These are phyloP conservation scores for Citrus mangshanensis DNA, from an alignment of 345 rosid genomes.

Conservation along the genomic window DNA sequence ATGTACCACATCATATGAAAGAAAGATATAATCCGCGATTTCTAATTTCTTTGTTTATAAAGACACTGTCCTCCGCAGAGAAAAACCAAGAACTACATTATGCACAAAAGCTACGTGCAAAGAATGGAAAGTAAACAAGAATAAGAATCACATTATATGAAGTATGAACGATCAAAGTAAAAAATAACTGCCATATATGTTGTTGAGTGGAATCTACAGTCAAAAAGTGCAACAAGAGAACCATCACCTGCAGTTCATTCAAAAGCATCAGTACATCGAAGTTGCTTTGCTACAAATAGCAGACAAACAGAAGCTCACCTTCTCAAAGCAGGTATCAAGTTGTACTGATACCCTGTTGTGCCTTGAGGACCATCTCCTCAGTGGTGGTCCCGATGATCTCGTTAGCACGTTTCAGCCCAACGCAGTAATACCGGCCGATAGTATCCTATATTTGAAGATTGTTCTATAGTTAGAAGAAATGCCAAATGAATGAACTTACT, in stretches of 20 bases:
- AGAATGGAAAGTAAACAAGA: background rate
- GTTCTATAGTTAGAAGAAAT: conserved; percentile 7
- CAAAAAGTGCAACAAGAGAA: background rate
- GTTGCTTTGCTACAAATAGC: background rate
- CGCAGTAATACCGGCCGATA: conserved; percentile 70
- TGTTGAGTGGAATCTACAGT: background rate
- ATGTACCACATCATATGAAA: too few relatives aligned
- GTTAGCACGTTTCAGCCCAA: conserved; percentile 77
- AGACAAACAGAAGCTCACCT: conserved; percentile 13
- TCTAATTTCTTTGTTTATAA: too few relatives aligned
- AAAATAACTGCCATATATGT: background rate
- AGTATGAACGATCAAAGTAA: background rate
- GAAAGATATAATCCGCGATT: too few relatives aligned
- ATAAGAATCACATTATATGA: background rate
- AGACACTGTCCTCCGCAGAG: too few relatives aligned
- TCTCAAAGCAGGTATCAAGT: conserved; percentile 30
- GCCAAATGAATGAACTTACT: background rate
- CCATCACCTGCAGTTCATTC: background rate
- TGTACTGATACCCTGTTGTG: conserved; percentile 46
- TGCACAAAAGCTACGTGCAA: background rate
- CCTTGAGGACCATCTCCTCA: conserved; percentile 86
- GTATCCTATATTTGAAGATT: conserved; percentile 49
- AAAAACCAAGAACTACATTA: background rate
- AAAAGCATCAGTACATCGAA: background rate
- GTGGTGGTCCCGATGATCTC: conserved; percentile 89